Base-by-base conservation (phyloP, 2,329 filamentous ascomycete genomes). In the Gnomoniopsis smithogilvyi region DNA sequence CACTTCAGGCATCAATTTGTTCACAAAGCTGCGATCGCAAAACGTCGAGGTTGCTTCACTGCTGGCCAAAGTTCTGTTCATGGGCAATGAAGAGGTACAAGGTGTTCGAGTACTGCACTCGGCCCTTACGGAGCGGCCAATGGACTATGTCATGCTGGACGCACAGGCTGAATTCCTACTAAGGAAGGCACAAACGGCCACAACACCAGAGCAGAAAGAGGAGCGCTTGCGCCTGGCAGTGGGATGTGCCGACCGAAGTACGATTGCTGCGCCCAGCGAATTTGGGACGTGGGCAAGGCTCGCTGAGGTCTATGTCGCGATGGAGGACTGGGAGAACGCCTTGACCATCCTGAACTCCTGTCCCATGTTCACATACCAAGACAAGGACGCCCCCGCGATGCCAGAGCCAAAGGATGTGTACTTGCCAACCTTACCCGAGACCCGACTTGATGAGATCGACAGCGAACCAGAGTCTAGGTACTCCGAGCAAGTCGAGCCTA, bases 351-450 rank as follows among this genome's bases (percentile, higher is more conserved):
- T 99, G 54, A 99, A 99, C 76, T 99, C 95, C 19, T 99, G 95
- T 73, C 95, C 95, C 10, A 99, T 99, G 95, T 99, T 99, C 74
- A 99, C 95, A 7, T 98, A 99, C 73, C 95, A 98, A 74, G 95
- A 99, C 75, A 98, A 97, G 74, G 95, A 99, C 72, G 89, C 92
- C 6, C 95, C 95, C 3, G 78, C 95, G 61, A 94, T 98, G 89
- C 95, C 95, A 1, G 92, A 96, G 69, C 93, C 95, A 0, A 89
- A 90, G 67, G 90, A 92, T 58, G 90, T 98, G 46, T 86, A 90
- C 66, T 83, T 99, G 15, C 95, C 95, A 0, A 90, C 94, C 17
- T 81, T 98, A 54, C 83, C 90, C 0, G 95, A 98, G 73, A 96
- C 91, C 19, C 86, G 93, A 59, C 85, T 97, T 56, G 95, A 99